Conservation (phyloP, 805 yeast genomes). For the Debaryomyces tyrocola region DNA sequence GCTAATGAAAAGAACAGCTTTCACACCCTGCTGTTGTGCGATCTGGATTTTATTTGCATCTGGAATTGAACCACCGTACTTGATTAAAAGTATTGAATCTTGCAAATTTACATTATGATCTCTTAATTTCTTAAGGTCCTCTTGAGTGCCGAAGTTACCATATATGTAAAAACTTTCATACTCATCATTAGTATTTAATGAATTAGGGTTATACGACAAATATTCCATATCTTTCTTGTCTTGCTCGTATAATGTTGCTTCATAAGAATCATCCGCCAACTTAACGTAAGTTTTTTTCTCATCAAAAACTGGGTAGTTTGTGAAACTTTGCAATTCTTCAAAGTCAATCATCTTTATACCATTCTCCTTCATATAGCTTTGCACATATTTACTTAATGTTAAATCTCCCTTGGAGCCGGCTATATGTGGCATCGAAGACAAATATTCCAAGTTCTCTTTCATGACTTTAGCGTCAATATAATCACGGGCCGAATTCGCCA, state of each 20-base stretch:
- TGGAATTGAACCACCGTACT: slow-evolving; percentile 49
- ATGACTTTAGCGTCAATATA: slow-evolving; percentile 54
- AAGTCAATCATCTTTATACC: slow-evolving; percentile 55
- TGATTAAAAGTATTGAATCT: slow-evolving; percentile 57
- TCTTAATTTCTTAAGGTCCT: slow-evolving; percentile 50
- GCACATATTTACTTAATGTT: slow-evolving; percentile 65
- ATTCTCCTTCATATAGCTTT: slow-evolving; percentile 55
- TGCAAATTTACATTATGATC: slow-evolving; percentile 38
- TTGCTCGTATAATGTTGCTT: slow-evolving; percentile 40
- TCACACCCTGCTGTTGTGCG: slow-evolving; percentile 59
- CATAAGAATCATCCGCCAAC: slow-evolving; percentile 31
- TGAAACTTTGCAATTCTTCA: slow-evolving; percentile 50
- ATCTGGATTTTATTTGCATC: slow-evolving; percentile 38
- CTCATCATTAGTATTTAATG: slow-evolving; percentile 51
- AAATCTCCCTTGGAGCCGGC: slow-evolving; percentile 88
- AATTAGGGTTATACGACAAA: slow-evolving; percentile 68
- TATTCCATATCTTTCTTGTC: slow-evolving; percentile 31
- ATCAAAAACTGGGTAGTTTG: slow-evolving; percentile 59
- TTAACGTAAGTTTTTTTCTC: slow-evolving; percentile 27
- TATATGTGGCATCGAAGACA: slow-evolving; percentile 80
- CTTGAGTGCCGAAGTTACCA: slow-evolving; percentile 62
- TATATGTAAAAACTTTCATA: slow-evolving; percentile 56
- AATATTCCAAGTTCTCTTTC: slow-evolving; percentile 65
- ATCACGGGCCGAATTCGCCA: slow-evolving; percentile 51
- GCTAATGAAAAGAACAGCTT: slow-evolving; percentile 67